These are phyloP conservation scores for Claviceps spartinae DNA, from an alignment of 2,329 filamentous ascomycete species.

Conservation along the genomic window DNA sequence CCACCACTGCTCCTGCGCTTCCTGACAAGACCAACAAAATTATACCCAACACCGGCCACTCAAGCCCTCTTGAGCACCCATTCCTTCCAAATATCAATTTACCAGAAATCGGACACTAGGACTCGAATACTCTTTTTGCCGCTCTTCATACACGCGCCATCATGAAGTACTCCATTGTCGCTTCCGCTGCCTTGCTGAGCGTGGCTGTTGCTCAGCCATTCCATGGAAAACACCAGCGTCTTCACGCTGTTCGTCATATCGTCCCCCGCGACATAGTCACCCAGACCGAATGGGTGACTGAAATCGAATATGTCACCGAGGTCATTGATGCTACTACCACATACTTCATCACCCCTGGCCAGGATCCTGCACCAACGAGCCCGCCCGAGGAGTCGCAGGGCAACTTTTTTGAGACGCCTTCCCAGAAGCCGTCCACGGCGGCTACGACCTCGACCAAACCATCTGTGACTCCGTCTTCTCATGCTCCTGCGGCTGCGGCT, in stretches of 20 bases:
- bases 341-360: slow-evolving; percentile 25
- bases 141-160: not conserved
- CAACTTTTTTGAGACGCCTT: slow-evolving; percentile 18
- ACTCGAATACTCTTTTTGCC: not conserved
- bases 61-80: slow-evolving; percentile 1
- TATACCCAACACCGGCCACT: not conserved
- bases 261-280: slow-evolving; percentile 29
- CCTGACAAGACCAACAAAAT: not conserved
- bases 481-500: slow-evolving; percentile 12
- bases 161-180: slow-evolving; percentile 29
- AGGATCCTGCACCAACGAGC: slow-evolving; percentile 14
- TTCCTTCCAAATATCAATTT: slow-evolving; percentile 6
- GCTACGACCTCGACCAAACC: slow-evolving; percentile 8
- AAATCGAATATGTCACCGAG: slow-evolving; percentile 33
- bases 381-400: slow-evolving; percentile 11
- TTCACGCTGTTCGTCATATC: slow-evolving; percentile 13
- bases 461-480: slow-evolving; percentile 7
- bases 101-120: not conserved
- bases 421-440: slow-evolving; percentile 4
- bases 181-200: slow-evolving; percentile 21
- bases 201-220: slow-evolving; percentile 38
- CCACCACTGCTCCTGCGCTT: not conserved
- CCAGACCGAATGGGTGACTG: slow-evolving; percentile 37
- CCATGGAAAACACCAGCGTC: slow-evolving; percentile 23
- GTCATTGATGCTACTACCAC: slow-evolving; percentile 35